Evolutionary conservation across 2,329 filamentous ascomycete genomes (phyloP).

Genomic region (Monilinia aucupariae): DNA sequence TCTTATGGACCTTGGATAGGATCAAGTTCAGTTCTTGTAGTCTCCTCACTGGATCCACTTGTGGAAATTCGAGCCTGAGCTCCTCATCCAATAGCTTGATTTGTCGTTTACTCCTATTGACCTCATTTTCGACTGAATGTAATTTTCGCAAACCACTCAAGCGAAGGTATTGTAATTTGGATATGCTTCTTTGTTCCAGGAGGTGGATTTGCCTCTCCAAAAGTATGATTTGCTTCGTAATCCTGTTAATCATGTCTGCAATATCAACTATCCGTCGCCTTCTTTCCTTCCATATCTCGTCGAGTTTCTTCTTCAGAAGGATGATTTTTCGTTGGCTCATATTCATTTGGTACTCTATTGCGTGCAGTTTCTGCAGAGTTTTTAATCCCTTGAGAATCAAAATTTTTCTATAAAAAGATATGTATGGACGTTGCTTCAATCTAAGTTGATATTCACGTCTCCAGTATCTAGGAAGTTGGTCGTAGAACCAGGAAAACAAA

Average conservation of each 20-base stretch:
- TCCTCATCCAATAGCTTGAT: background rate
- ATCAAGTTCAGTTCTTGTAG: background rate
- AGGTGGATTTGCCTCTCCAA: background rate
- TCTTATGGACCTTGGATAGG: background rate
- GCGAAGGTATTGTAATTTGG: background rate
- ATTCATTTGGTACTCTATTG: background rate
- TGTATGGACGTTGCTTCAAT: background rate
- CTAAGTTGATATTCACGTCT: conserved; percentile 8
- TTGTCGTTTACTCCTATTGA: background rate
- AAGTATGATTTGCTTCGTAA: background rate
- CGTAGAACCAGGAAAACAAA: conserved; percentile 8
- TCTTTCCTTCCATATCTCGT: background rate
- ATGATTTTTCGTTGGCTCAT: background rate
- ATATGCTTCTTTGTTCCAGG: background rate
- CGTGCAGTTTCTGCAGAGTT: conserved; percentile 3
- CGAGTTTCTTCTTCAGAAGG: background rate
- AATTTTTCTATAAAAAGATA: conserved; percentile 4
- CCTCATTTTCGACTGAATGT: background rate
- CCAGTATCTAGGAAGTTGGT: conserved; percentile 7
- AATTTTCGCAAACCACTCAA: background rate
- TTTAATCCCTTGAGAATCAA: background rate
- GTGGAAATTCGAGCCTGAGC: background rate
- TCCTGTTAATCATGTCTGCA: background rate
- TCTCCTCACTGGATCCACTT: background rate
- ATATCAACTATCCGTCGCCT: background rate